These are phyloP conservation scores for Phaffia australis DNA, from an alignment of 768 basidiomycete species.

Conservation along the genomic window DNA sequence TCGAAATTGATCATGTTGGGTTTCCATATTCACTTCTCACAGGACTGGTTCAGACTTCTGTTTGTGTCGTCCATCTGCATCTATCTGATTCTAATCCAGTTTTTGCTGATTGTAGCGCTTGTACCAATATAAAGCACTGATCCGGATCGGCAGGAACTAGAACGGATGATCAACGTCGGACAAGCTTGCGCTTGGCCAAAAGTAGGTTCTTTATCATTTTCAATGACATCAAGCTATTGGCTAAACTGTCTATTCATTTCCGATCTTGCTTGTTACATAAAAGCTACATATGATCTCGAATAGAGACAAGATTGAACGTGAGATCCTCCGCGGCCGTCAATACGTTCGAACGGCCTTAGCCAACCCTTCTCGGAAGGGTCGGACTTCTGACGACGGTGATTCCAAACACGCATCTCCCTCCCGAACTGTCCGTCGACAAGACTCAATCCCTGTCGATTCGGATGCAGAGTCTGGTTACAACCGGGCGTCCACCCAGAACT, in stretches of 20 bases:
- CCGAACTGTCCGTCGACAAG: neutral
- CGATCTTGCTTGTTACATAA: neutral
- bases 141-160: slow-evolving; percentile 49
- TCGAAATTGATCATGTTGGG: too few relatives aligned
- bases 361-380: neutral
- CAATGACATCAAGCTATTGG: neutral
- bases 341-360: slow-evolving; percentile 8
- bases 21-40: too few relatives aligned
- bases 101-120: neutral
- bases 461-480: slow-evolving; percentile 13
- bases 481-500: too few relatives aligned
- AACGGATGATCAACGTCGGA: slow-evolving; percentile 76
- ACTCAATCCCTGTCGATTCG: slow-evolving; percentile 16
- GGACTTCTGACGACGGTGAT: neutral
- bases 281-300: slow-evolving; percentile 26
- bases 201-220: slow-evolving; percentile 41
- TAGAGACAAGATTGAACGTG: slow-evolving; percentile 21
- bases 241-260: neutral
- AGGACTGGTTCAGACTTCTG: too few relatives aligned
- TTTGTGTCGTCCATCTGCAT: neutral
- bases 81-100: neutral
- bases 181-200: slow-evolving; percentile 95
- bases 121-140: too few relatives aligned
- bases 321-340: slow-evolving; percentile 23
- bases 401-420: neutral